These are phyloP conservation scores for Calonectria honghensis DNA, from an alignment of 2,329 filamentous ascomycete species.

Conservation along the genomic window DNA sequence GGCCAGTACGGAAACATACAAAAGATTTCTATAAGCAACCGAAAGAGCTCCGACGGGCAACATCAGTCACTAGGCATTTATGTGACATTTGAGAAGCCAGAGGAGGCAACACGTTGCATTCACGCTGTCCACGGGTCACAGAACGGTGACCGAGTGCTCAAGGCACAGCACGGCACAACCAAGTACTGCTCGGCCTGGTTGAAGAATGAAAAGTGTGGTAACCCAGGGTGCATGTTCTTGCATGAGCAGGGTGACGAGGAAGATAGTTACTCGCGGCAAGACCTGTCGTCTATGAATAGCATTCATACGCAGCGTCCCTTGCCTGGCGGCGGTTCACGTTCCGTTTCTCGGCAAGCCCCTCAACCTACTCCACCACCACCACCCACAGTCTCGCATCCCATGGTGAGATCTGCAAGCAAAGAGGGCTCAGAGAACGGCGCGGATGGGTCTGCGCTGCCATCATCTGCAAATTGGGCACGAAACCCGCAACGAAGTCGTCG, in stretches of 20 bases:
- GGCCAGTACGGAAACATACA: slow-evolving; percentile 99
- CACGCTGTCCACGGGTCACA: slow-evolving; percentile 92
- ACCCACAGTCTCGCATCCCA: slow-evolving; percentile 72
- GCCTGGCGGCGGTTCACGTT: slow-evolving; percentile 70
- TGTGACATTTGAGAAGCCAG: slow-evolving; percentile 95
- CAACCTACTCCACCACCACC: slow-evolving; percentile 61
- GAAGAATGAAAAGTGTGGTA: slow-evolving; percentile 94
- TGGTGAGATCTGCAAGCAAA: slow-evolving; percentile 86
- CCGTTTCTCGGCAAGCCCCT: slow-evolving; percentile 69
- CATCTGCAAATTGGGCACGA: slow-evolving; percentile 94
- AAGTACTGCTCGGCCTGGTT: slow-evolving; percentile 99
- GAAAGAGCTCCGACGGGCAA: slow-evolving; percentile 84
- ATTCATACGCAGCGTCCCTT: slow-evolving; percentile 85
- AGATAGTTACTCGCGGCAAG: slow-evolving; percentile 95
- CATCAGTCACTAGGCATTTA: slow-evolving; percentile 96
- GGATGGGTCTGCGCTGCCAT: slow-evolving; percentile 92
- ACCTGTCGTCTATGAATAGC: slow-evolving; percentile 95
- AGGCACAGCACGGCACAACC: slow-evolving; percentile 89
- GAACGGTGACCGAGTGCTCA: slow-evolving; percentile 90
- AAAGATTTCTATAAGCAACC: slow-evolving; percentile 98
- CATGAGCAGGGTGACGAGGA: slow-evolving; percentile 99
- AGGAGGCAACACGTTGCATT: slow-evolving; percentile 93
- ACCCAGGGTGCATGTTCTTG: slow-evolving; percentile 97
- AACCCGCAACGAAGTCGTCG: slow-evolving; percentile 80
- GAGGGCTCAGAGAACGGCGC: slow-evolving; percentile 82